Percentiles rank a stretch among this genome's conserved stretches.
These are phyloP conservation scores for Oenanthe javanica DNA, from an alignment of 140 eudicot genomes.

Conservation along the genomic window DNA sequence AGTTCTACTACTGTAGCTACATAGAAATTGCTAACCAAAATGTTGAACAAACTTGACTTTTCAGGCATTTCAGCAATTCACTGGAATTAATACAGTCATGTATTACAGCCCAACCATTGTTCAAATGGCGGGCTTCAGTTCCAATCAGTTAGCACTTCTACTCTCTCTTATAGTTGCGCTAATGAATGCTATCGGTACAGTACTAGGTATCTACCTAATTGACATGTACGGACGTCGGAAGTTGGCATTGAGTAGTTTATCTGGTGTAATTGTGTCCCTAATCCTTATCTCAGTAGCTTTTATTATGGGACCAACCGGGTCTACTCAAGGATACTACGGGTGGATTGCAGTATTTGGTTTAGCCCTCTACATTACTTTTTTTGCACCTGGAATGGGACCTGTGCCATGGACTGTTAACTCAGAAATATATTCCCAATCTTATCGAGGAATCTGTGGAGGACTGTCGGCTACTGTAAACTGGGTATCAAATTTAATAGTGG, in stretches of 20 bases:
- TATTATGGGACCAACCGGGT: constrained; percentile 42
- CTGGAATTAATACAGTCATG: constrained; percentile 96
- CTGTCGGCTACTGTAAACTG: constrained; percentile 97
- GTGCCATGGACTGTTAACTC: constrained; percentile 99
- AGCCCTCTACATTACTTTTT: constrained; percentile 71
- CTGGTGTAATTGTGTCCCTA: constrained; percentile 62
- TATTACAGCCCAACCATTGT: constrained; percentile 98
- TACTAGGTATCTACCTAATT: constrained; percentile 77
- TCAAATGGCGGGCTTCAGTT: constrained; percentile 89
- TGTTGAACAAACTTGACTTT: constrained; percentile 5
- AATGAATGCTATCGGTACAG: constrained; percentile 69
- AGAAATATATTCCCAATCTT: constrained; percentile 82
- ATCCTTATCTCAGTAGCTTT: constrained; percentile 58
- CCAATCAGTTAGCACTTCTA: constrained; percentile 83
- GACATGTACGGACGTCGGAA: constrained; percentile 80
- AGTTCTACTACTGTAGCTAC: neutral
- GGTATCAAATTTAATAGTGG: constrained; percentile 76
- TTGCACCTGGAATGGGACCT: constrained; percentile 98
- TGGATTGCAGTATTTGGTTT: constrained; percentile 84
- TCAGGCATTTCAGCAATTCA: constrained; percentile 95
- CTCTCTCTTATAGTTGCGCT: constrained; percentile 71
- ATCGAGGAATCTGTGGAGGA: constrained; percentile 82
- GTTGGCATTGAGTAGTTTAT: constrained; percentile 63
- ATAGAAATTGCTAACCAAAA: neutral
- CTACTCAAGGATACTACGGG: constrained; percentile 30